Base-by-base conservation (phyloP, 495 filamentous ascomycete genomes). In the Aspergillus carlsbadensis region DNA sequence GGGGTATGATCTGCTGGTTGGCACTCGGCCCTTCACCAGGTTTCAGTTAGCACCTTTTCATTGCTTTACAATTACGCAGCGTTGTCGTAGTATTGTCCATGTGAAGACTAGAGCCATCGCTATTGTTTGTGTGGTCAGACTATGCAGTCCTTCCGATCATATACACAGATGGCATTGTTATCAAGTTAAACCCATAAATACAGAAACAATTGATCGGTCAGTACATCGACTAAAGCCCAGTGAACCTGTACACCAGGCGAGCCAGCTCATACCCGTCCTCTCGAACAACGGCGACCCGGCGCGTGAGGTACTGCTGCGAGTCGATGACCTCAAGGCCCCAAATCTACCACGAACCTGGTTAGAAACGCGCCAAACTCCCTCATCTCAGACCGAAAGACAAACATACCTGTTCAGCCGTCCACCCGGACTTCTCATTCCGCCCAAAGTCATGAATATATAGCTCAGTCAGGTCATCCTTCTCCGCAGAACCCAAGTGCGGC, bases 371-470 rank as follows among this genome's bases (percentile, higher is more conserved):
- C 20, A 26, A n/a, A 17, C 22, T 8, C 1, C 4, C 22, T 11
- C 18, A 33, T n/a, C 22, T 10, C 18, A 39, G n/a, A 39, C n/a
- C 6, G 47, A 24, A 10, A 6, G 37, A 37, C 14, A 37, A 26
- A 18, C 33, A n/a, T 48, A 56, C 43, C 45, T 57, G 56, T 20
- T 58, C 56, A 4, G 56, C 56, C 8, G 56, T 58, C 56, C 56
- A 58, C 1, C 56, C 56, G 8, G 48, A 13, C 39, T 44, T 46
- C 31, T 52, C 40, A 47, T 58, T 58, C 17, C 47, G 47, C 2
- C 56, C 47, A 52, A 52, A 58, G 21, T 58, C 56, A 24, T 58
- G 46, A n/a, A 58, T 46, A 33, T 52, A 58, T 0, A 58, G n/a
- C 2, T 46, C 48, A 40, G 35, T 40, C 10, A 35, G 13, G 2